phyloP scores from a whole-genome alignment of 2,329 filamentous ascomycete genomes.

The Colletotrichum tofieldiae region DNA sequence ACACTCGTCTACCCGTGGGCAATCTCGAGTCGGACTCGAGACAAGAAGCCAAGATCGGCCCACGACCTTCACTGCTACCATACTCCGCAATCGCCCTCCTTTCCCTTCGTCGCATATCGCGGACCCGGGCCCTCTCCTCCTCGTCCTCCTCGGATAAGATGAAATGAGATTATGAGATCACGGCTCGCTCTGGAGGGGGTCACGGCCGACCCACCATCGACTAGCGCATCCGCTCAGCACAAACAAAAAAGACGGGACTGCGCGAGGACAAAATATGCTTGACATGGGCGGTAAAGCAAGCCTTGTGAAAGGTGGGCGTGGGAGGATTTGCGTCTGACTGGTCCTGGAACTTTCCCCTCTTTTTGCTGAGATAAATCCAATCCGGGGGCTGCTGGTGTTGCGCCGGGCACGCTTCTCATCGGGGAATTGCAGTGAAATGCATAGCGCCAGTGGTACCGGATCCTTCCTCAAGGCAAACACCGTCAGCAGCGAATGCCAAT shows the following conservation, averaged over 20 bases:
- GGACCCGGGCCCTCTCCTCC: slow-evolving; percentile 13
- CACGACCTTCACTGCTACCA: slow-evolving; percentile 15
- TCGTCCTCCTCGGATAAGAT: slow-evolving; percentile 22
- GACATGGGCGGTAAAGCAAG: slow-evolving; percentile 56
- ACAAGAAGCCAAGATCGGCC: slow-evolving; percentile 33
- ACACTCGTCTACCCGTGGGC: slow-evolving; percentile 15
- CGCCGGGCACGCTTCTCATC: slow-evolving; percentile 27
- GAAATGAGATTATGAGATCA: slow-evolving; percentile 40
- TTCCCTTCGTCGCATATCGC: slow-evolving; percentile 37
- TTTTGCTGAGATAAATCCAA: slow-evolving; percentile 22
- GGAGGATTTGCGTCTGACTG: slow-evolving; percentile 37
- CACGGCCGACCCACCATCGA: slow-evolving; percentile 46
- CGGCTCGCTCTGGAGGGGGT: slow-evolving; percentile 37
- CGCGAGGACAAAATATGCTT: slow-evolving; percentile 39
- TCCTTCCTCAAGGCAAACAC: neutral
- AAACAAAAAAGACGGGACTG: slow-evolving; percentile 36
- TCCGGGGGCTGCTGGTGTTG: slow-evolving; percentile 20
- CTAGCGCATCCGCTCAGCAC: slow-evolving; percentile 15
- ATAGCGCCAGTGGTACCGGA: slow-evolving; percentile 35
- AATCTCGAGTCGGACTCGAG: slow-evolving; percentile 15
- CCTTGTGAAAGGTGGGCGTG: slow-evolving; percentile 55
- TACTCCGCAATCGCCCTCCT: slow-evolving; percentile 26
- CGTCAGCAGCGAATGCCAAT: slow-evolving; percentile 17
- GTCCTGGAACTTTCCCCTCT: slow-evolving; percentile 2
- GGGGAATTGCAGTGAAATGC: slow-evolving; percentile 38